These are phyloP conservation scores for Cyathus olla DNA, from an alignment of 1,284 basidiomycete species.

Conservation along the genomic window DNA sequence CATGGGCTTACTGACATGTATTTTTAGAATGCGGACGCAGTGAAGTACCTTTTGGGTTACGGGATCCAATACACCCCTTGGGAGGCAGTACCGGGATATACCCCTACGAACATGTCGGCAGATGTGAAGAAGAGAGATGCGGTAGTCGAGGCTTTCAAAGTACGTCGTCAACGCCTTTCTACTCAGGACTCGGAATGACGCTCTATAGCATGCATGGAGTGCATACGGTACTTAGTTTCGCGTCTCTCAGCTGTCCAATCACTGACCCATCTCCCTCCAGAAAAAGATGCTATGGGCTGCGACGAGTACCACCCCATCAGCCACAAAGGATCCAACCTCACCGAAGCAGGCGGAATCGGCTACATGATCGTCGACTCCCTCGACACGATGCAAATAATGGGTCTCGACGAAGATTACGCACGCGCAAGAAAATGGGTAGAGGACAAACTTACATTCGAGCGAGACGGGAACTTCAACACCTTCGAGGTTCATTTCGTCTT, in stretches of 20 bases:
- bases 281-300: constrained; percentile 86
- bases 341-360: constrained; percentile 79
- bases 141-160: constrained; percentile 84
- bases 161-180: constrained; percentile 42
- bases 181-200: background rate
- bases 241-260: too few species aligned
- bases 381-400: constrained; percentile 91
- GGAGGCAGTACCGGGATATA: background rate
- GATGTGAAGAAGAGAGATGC: constrained; percentile 66
- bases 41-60: background rate
- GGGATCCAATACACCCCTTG: background rate
- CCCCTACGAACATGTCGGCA: constrained; percentile 3
- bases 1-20: background rate
- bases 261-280: constrained; percentile 48
- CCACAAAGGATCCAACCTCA: constrained; percentile 79
- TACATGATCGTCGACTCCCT: constrained; percentile 86
- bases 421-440: constrained; percentile 85
- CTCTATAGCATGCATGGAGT: constrained; percentile 81
- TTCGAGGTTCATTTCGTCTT: constrained; percentile 78
- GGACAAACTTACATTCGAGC: constrained; percentile 77
- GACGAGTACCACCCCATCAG: constrained; percentile 90
- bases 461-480: constrained; percentile 85
- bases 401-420: constrained; percentile 81
- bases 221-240: constrained; percentile 73
- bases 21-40: background rate